Base-by-base conservation (phyloP, 805 yeast species). In the Teunomyces lycoperdinae region DNA sequence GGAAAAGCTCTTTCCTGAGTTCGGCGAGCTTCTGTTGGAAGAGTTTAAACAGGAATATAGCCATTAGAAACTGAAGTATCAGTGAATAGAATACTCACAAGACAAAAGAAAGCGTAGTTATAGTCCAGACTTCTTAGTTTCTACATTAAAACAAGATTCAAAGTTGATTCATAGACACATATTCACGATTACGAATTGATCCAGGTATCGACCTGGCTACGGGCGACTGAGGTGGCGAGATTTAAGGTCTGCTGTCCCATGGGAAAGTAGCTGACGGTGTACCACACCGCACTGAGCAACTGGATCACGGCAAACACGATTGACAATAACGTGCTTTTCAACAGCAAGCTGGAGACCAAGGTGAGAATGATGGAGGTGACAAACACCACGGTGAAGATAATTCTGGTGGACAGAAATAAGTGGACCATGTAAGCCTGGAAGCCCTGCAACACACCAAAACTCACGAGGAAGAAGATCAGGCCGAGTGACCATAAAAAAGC, bases 401-500 rank as follows among this genome's bases (percentile, higher is more conserved):
- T 61, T 27, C 78, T 47, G 2, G 77, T 70, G 1, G 77, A 71
- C 60, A 68, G 70, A 50, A 66, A 68, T 50, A 73, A 62, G 52
- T 73, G 77, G 24, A 62, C 57, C 61, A 73, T 53, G 50, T 73
- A 73, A 2, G 76, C 61, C 52, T 61, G 58, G 51, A 67, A 63
- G 1, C 77, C 78, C 51, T 73, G 77, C 42, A 73, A 58, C 3
- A 73, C 77, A 5, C 78, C 78, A 52, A 74, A 74, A 52, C 77
- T 71, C 8, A 73, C 68, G 52, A 74, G 57, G 60, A 74, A 74
- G 57, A 74, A 70, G 13, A 74, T 68, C 13, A 76, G 70, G 2
- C 78, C 78, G 34, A 73, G 54, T 8, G 78, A 71, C 78, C 78
- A 74, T 45, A 74, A 60, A n/a, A 74, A 53, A 26, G 78, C 77